phyloP scores from a whole-genome alignment of 164 flowering plant species.

The Tinospora cordifolia region DNA sequence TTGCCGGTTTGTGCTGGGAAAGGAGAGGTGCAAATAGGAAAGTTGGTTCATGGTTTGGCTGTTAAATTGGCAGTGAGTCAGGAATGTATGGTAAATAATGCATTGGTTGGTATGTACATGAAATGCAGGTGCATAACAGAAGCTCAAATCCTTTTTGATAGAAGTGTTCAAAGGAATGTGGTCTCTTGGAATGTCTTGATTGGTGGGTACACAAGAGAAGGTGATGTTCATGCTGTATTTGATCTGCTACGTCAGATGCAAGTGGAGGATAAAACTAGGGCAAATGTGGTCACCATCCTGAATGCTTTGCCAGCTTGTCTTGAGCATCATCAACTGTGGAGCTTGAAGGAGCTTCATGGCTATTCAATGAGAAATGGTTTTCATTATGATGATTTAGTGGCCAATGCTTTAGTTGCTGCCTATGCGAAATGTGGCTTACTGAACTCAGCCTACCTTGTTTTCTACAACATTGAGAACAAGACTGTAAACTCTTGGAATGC shows the following conservation, averaged over 20 bases:
- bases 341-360: conserved; percentile 64
- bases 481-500: conserved; percentile 71
- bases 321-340: conserved; percentile 23
- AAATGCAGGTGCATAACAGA: conserved; percentile 42
- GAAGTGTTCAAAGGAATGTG: conserved; percentile 31
- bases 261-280: conserved; percentile 19
- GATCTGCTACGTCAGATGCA: conserved; percentile 46
- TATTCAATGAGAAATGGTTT: conserved; percentile 46
- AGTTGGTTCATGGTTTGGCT: conserved; percentile 48
- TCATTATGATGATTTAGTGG: conserved; percentile 37
- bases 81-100: conserved; percentile 44
- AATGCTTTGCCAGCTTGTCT: conserved; percentile 46
- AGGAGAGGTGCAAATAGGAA: conserved; percentile 42
- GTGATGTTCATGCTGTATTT: conserved; percentile 30
- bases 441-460: conserved; percentile 34
- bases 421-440: conserved; percentile 63
- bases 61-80: conserved; percentile 37
- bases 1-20: conserved; percentile 48
- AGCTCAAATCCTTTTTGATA: conserved; percentile 35
- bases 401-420: conserved; percentile 54
- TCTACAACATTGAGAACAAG: conserved; percentile 29
- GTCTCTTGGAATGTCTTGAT: conserved; percentile 71
- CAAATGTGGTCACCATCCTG: conserved; percentile 45
- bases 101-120: conserved; percentile 54
- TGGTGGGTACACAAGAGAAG: conserved; percentile 39